Percentiles rank a stretch among this genome's conserved stretches.
phyloP scores from a whole-genome alignment of 2,329 filamentous ascomycete species.

The Alternaria viburni region DNA sequence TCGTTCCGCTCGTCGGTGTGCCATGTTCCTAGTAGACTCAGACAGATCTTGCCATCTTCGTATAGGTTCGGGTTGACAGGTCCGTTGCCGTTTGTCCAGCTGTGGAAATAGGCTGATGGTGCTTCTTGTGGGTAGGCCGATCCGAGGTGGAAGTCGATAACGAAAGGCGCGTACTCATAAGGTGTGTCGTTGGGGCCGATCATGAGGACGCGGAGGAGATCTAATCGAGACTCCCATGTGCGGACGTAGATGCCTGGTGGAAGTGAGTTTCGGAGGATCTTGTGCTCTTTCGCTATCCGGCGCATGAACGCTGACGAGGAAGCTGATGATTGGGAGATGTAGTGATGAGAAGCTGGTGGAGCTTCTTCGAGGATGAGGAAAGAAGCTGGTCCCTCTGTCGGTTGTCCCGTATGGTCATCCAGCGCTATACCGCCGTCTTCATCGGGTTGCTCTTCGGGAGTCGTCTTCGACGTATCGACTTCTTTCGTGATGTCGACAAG shows the following conservation, averaged over 20 bases:
- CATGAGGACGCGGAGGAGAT: conserved; percentile 64
- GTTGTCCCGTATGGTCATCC: conserved; percentile 12
- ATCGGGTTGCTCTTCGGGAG: conserved; percentile 31
- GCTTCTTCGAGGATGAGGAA: conserved; percentile 47
- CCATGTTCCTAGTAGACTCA: conserved; percentile 67
- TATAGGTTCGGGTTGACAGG: conserved; percentile 69
- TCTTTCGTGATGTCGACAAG: conserved; percentile 20
- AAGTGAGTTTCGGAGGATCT: conserved; percentile 61
- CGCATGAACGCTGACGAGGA: conserved; percentile 54
- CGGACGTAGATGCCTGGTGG: conserved; percentile 64
- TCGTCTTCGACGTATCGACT: conserved; percentile 44
- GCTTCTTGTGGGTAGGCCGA: conserved; percentile 59
- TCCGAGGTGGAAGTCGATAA: conserved; percentile 64
- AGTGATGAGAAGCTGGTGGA: conserved; percentile 45
- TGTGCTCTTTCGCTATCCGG: conserved; percentile 63
- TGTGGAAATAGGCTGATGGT: conserved; percentile 65
- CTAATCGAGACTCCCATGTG: conserved; percentile 64
- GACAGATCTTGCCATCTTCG: conserved; percentile 67
- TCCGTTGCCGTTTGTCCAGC: conserved; percentile 60
- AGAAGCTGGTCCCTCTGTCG: conserved; percentile 18
- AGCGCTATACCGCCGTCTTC: conserved; percentile 2
- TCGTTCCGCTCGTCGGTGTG: conserved; percentile 60
- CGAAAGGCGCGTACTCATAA: conserved; percentile 66
- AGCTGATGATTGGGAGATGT: conserved; percentile 50
- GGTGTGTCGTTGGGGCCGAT: conserved; percentile 65